phyloP scores from a whole-genome alignment of 2,329 filamentous ascomycete genomes.

The Neocucurbitaria cava region DNA sequence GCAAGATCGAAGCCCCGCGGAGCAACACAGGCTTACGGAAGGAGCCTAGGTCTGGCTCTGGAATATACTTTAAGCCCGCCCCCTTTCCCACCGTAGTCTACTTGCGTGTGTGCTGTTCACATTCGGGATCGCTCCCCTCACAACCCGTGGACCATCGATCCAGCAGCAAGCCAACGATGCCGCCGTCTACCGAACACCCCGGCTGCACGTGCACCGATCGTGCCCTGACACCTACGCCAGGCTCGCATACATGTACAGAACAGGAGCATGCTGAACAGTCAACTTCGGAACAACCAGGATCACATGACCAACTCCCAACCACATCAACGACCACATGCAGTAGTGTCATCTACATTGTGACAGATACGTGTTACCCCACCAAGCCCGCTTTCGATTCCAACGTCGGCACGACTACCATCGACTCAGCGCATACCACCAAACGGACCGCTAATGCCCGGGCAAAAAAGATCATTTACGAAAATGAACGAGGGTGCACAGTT shows the following conservation, averaged over 20 bases:
- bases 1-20: neutral
- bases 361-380: conserved; percentile 28
- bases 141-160: neutral
- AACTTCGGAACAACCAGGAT: too few relatives aligned
- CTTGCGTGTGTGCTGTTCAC: neutral
- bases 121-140: neutral
- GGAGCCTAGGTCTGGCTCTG: neutral
- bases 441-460: conserved; percentile 26
- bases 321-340: conserved; percentile 2
- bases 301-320: conserved; percentile 6
- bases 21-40: neutral
- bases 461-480: conserved; percentile 32
- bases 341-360: conserved; percentile 27
- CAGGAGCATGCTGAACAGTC: neutral
- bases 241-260: conserved; percentile 6
- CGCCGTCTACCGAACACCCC: neutral
- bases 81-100: neutral
- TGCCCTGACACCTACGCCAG: conserved; percentile 13
- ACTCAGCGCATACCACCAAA: conserved; percentile 27
- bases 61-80: neutral
- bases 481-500: conserved; percentile 20
- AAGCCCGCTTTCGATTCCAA: conserved; percentile 21
- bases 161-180: neutral
- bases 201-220: neutral
- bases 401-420: conserved; percentile 24